phyloP scores from a whole-genome alignment of 768 basidiomycete species.

The Gloeopeniophorella convolvens region DNA sequence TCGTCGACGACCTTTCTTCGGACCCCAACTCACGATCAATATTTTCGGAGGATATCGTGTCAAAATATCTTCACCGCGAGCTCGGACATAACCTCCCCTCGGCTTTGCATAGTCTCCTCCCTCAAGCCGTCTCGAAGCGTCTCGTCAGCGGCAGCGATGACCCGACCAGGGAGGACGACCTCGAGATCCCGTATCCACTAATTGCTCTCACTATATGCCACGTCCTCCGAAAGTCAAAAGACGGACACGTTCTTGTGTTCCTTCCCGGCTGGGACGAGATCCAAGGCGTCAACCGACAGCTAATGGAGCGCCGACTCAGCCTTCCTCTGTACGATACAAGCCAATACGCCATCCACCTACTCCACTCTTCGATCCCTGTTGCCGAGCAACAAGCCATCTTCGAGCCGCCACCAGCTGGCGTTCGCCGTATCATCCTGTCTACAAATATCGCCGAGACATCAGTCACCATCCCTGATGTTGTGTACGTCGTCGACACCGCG shows the following conservation, averaged over 20 bases:
- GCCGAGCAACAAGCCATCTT: constrained; percentile 88
- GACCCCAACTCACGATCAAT: constrained; percentile 50
- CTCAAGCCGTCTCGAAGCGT: constrained; percentile 9
- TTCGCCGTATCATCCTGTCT: constrained; percentile 83
- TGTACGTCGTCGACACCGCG: constrained; percentile 88
- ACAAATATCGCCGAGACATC: constrained; percentile 97
- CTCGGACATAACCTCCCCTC: constrained; percentile 33
- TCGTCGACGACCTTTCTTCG: constrained; percentile 44
- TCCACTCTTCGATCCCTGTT: constrained; percentile 87
- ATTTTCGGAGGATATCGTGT: constrained; percentile 60
- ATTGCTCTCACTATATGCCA: constrained; percentile 77
- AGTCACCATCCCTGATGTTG: constrained; percentile 91
- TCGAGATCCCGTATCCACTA: constrained; percentile 76
- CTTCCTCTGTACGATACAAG: constrained; percentile 53
- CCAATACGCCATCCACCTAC: constrained; percentile 64
- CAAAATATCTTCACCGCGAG: constrained; percentile 68
- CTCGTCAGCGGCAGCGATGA: constrained; percentile 22
- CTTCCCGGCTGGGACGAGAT: constrained; percentile 95
- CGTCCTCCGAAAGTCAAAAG: constrained; percentile 63
- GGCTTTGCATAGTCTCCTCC: constrained; percentile 15
- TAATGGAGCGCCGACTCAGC: constrained; percentile 46
- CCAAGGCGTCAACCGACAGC: constrained; percentile 53
- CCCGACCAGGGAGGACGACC: constrained; percentile 43
- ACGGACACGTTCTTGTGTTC: constrained; percentile 88
- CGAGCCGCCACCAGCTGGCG: constrained; percentile 66